Evolutionary conservation across 306 rosid species (phyloP).

Genomic region (Citrullus amarus): DNA sequence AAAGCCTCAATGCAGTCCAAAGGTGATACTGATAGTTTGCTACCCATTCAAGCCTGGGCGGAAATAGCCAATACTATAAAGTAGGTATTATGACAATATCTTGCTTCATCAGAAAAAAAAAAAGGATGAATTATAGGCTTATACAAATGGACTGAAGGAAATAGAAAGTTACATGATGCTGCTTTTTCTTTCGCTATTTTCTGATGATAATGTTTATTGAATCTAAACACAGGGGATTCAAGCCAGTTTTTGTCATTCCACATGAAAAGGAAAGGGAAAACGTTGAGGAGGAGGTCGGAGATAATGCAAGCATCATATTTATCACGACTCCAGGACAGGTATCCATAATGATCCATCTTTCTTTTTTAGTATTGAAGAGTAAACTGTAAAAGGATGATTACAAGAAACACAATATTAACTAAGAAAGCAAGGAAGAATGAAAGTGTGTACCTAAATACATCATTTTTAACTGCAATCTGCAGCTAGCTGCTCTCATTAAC

Average conservation of each 20-base stretch:
- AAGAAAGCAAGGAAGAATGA: background rate
- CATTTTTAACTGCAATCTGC: constrained; percentile 2
- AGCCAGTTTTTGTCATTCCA: constrained; percentile 84
- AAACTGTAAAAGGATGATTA: background rate
- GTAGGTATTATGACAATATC: constrained; percentile 10
- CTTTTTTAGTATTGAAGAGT: background rate
- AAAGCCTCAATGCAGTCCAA: constrained; percentile 89
- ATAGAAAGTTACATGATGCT: background rate
- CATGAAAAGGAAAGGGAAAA: constrained; percentile 83
- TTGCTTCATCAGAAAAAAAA: background rate
- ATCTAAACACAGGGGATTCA: constrained; percentile 38
- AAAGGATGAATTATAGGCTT: background rate
- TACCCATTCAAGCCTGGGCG: constrained; percentile 71
- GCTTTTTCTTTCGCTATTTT: background rate
- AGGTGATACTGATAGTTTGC: constrained; percentile 79
- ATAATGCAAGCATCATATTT: constrained; percentile 64
- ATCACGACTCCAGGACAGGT: constrained; percentile 96
- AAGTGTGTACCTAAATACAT: background rate
- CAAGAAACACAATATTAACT: background rate
- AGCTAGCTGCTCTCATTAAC: constrained; percentile 75
- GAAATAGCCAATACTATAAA: constrained; percentile 39
- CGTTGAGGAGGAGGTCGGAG: constrained; percentile 48
- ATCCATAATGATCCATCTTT: background rate
- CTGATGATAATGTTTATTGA: background rate
- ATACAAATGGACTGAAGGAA: background rate